Conservation (phyloP, 2,329 filamentous ascomycete genomes). For the Aspergillus sp. region DNA sequence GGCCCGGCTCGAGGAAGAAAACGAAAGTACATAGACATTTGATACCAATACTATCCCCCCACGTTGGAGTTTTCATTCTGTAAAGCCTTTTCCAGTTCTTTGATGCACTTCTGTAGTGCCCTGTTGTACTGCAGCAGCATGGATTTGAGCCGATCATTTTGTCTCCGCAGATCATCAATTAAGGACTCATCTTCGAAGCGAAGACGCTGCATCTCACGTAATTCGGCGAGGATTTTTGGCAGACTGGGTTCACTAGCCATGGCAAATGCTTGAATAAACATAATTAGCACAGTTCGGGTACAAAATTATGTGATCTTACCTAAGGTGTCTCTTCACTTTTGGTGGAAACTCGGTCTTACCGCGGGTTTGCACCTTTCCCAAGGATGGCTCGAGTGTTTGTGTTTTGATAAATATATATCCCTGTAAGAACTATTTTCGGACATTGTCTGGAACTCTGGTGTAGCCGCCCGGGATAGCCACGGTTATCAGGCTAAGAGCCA, state of each 20-base stretch:
- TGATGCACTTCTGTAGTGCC: not conserved
- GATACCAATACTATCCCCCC: not conserved
- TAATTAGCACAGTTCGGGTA: not conserved
- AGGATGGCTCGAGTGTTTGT: not conserved
- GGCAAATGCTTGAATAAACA: not conserved
- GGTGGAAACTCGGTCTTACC: not conserved
- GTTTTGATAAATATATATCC: not conserved
- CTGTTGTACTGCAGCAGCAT: not conserved
- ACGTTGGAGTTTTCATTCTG: not conserved
- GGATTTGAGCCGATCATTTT: not conserved
- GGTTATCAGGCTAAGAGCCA: not conserved
- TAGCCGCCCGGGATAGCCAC: not conserved
- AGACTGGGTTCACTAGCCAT: not conserved
- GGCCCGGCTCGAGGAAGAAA: constrained; percentile 1
- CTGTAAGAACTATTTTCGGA: not conserved
- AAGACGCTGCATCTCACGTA: not conserved
- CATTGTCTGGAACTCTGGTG: not conserved
- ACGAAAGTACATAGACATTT: constrained; percentile 9
- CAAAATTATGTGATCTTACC: not conserved
- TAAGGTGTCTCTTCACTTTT: not conserved
- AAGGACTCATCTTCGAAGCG: not conserved
- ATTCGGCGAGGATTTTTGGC: not conserved
- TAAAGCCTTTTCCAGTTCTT: not conserved
- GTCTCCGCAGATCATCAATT: not conserved
- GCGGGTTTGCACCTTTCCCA: not conserved